Evolutionary conservation across 192 early-diverging fungal genomes (phyloP).

Genomic region (Globomyces pollinis-pini): DNA sequence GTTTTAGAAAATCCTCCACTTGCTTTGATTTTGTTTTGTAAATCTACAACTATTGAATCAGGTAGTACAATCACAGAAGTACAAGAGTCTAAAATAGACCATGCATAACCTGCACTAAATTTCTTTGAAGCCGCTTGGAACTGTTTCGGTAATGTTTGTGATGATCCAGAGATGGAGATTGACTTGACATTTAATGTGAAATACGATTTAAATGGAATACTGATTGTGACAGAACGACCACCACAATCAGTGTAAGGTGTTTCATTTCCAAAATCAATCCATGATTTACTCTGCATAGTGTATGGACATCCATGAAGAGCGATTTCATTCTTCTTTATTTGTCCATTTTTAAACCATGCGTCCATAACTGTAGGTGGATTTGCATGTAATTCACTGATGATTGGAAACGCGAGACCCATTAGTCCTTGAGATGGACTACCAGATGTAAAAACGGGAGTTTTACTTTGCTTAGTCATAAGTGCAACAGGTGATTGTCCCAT

Average conservation of each 20-base stretch:
- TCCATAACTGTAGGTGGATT: conserved; percentile 8
- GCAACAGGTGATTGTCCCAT: not conserved
- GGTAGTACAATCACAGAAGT: not conserved
- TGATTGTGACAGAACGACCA: not conserved
- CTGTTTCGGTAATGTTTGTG: not conserved
- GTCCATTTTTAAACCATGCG: not conserved
- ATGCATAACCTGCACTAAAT: not conserved
- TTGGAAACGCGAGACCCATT: conserved; percentile 1
- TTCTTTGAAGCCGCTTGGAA: not conserved
- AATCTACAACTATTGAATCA: not conserved
- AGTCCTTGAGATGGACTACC: not conserved
- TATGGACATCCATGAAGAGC: conserved; percentile 2
- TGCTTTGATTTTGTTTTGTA: not conserved
- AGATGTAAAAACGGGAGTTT: not conserved
- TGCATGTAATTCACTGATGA: not conserved
- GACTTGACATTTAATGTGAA: not conserved
- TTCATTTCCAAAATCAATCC: conserved; percentile 3
- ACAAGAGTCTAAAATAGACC: conserved; percentile 10
- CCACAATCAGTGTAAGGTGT: not conserved
- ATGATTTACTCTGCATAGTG: not conserved
- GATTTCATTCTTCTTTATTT: not conserved
- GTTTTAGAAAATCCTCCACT: not conserved
- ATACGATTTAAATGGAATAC: not conserved
- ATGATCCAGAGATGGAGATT: not conserved
- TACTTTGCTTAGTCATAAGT: conserved; percentile 3